Percentiles rank a stretch among this genome's conserved stretches.
Evolutionary conservation across 768 basidiomycete genomes (phyloP).

Genomic region (Roridomyces roridus): DNA sequence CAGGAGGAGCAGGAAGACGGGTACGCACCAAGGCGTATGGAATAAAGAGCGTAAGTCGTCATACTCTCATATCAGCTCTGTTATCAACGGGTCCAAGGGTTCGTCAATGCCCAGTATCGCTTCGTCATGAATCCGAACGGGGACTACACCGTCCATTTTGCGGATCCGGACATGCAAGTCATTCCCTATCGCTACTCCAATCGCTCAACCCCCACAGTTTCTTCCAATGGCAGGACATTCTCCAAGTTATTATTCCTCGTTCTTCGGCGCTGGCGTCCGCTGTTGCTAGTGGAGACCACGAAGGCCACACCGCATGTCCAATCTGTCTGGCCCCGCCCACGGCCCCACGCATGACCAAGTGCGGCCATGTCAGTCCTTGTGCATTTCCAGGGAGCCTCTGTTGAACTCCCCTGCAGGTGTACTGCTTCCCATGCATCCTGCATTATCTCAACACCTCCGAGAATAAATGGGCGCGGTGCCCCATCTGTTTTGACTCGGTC

Average conservation of each 20-base stretch:
- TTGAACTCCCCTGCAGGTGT: conserved; percentile 63
- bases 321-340: conserved; percentile 93
- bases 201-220: conserved; percentile 56
- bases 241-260: conserved; percentile 93
- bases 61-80: conserved; percentile 21
- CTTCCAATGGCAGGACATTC: conserved; percentile 95
- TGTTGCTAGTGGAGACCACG: conserved; percentile 53
- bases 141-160: conserved; percentile 94
- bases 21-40: conserved; percentile 71
- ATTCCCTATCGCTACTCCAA: conserved; percentile 17
- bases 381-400: conserved; percentile 16
- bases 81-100: conserved; percentile 61
- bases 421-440: conserved; percentile 93
- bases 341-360: conserved; percentile 94
- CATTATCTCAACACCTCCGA: conserved; percentile 88
- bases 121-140: conserved; percentile 94
- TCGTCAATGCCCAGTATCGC: conserved; percentile 95
- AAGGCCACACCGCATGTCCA: conserved; percentile 82
- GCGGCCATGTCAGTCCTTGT: conserved; percentile 84
- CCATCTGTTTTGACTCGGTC: conserved; percentile 95
- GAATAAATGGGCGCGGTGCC: conserved; percentile 91
- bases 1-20: conserved; percentile 76
- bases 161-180: conserved; percentile 94
- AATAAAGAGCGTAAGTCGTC: conserved; percentile 87
- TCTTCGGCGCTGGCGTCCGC: conserved; percentile 76